A percentile compares a stretch with the other conserved stretches of the same genome.
Evolutionary conservation across 2,329 filamentous ascomycete genomes (phyloP).

Genomic region (Clarireedia homoeocarpa): DNA sequence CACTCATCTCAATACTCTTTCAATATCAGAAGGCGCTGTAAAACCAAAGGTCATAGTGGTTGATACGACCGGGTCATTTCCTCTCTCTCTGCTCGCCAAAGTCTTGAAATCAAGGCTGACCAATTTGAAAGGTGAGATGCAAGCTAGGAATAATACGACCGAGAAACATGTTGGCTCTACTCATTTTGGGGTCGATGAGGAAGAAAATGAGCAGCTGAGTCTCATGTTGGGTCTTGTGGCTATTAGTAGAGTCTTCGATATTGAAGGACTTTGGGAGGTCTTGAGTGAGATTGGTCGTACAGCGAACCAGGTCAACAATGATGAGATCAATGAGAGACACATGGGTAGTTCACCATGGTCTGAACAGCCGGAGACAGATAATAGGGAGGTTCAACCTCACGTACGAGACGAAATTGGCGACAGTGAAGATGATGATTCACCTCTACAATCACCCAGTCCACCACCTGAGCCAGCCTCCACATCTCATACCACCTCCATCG

Average conservation of each 20-base stretch:
- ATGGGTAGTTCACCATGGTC: neutral
- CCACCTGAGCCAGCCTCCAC: neutral
- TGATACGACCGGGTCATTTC: slow-evolving; percentile 27
- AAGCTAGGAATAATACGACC: neutral
- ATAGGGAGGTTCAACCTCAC: neutral
- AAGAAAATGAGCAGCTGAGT: slow-evolving; percentile 16
- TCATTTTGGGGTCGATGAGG: neutral
- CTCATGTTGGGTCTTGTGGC: slow-evolving; percentile 40
- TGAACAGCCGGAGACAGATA: neutral
- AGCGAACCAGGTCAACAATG: neutral
- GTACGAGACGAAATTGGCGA: slow-evolving; percentile 29
- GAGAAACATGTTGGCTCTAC: neutral
- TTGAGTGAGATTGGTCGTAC: slow-evolving; percentile 37
- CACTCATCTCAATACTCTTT: neutral
- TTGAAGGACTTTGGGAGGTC: slow-evolving; percentile 51
- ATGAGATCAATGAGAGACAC: neutral
- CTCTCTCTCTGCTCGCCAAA: slow-evolving; percentile 20
- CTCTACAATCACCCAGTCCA: too few relatives aligned
- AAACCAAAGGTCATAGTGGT: slow-evolving; percentile 21
- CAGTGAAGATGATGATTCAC: slow-evolving; percentile 34
- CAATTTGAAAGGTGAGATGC: neutral
- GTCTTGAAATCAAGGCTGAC: slow-evolving; percentile 20
- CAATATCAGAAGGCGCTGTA: neutral
- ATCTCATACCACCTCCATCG: neutral
- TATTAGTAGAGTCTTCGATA: slow-evolving; percentile 50